These are phyloP conservation scores for Sporothrix variecibatus DNA, from an alignment of 2,329 filamentous ascomycete species.

Conservation along the genomic window DNA sequence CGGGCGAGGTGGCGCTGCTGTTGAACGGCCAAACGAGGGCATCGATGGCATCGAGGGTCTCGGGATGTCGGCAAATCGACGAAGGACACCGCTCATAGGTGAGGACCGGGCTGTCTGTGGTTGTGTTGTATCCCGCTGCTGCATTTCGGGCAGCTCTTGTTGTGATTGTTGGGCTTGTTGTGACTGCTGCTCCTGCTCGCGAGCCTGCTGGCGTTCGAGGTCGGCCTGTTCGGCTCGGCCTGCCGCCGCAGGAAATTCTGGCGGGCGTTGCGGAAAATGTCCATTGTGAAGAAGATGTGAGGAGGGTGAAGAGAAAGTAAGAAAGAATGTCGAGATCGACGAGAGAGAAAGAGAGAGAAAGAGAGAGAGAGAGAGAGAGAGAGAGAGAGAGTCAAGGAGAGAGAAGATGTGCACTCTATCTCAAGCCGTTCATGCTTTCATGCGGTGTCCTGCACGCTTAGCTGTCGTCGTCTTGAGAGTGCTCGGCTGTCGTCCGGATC, in stretches of 20 bases:
- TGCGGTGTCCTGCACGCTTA: conserved; percentile 11
- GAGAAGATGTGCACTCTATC: background rate
- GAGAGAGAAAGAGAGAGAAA: background rate
- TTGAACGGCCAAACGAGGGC: conserved; percentile 33
- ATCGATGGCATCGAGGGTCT: conserved; percentile 35
- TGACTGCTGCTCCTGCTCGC: conserved; percentile 12
- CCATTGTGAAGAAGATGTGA: conserved; percentile 23
- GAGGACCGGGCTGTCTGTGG: conserved; percentile 20
- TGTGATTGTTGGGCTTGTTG: background rate
- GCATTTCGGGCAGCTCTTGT: conserved; percentile 33
- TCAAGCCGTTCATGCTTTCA: conserved; percentile 6
- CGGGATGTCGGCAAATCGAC: conserved; percentile 34
- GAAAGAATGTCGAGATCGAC: background rate
- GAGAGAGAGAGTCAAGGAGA: background rate
- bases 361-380: background rate
- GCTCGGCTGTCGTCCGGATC: background rate
- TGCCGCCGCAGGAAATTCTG: conserved; percentile 30
- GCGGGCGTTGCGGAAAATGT: conserved; percentile 30
- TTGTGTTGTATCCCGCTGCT: conserved; percentile 27
- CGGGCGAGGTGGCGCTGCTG: conserved; percentile 33
- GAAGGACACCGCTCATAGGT: conserved; percentile 31
- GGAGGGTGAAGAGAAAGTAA: no score
- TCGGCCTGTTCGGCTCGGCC: conserved; percentile 30
- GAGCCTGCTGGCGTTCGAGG: conserved; percentile 33
- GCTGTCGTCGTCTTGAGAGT: background rate